Evolutionary conservation across 2,329 filamentous ascomycete species (phyloP).

Genomic region (Immersiporthe knoxdaviesiana): DNA sequence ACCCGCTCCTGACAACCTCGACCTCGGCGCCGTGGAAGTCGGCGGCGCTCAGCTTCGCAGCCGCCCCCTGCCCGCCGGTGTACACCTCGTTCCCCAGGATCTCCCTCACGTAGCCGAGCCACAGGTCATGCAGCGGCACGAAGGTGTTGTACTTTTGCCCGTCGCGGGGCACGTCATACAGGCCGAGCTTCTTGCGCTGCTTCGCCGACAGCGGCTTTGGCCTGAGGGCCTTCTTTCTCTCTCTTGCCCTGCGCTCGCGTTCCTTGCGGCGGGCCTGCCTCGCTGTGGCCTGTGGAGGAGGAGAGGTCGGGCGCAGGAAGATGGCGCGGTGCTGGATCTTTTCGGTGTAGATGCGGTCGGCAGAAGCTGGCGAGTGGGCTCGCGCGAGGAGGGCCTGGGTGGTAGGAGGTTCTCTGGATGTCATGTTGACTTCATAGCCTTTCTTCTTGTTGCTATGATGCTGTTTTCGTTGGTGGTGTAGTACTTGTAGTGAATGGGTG

Average conservation of each 20-base stretch:
- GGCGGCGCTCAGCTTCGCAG: constrained; percentile 78
- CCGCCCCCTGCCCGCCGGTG: constrained; percentile 60
- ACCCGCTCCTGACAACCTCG: constrained; percentile 80
- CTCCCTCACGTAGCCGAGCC: constrained; percentile 84
- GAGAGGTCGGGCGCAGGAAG: constrained; percentile 75
- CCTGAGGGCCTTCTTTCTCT: constrained; percentile 50
- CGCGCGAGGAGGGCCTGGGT: constrained; percentile 71
- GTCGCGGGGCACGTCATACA: constrained; percentile 74
- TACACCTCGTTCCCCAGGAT: constrained; percentile 67
- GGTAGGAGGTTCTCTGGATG: constrained; percentile 41
- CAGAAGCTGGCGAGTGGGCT: constrained; percentile 76
- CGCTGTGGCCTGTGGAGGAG: constrained; percentile 60
- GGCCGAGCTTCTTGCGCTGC: constrained; percentile 71
- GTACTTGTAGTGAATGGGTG: neutral
- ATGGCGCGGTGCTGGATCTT: constrained; percentile 84
- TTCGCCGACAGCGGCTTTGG: constrained; percentile 76
- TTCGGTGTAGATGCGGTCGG: constrained; percentile 74
- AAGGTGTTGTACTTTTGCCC: constrained; percentile 77
- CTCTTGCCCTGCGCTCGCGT: constrained; percentile 51
- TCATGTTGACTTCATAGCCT: constrained; percentile 14
- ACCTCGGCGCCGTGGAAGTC: constrained; percentile 89
- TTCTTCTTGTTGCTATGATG: no score
- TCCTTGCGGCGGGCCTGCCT: constrained; percentile 60
- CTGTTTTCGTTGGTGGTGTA: neutral
- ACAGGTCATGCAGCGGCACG: constrained; percentile 74